Evolutionary conservation across 768 basidiomycete genomes (phyloP).

Genomic region (Hygrocybe punicea): DNA sequence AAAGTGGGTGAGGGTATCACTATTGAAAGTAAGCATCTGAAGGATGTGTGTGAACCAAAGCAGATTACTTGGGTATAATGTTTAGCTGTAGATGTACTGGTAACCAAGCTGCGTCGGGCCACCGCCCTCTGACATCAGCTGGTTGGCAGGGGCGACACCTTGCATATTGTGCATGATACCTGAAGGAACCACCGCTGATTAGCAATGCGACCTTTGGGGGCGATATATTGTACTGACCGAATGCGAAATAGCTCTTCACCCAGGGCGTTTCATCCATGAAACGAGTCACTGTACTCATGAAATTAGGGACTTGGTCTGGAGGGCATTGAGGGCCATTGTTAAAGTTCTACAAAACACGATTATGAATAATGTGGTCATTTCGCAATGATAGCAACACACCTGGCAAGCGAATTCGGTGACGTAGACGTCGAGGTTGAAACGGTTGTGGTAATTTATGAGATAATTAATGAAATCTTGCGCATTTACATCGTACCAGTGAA

Average conservation of each 20-base stretch:
- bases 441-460: conserved; percentile 43
- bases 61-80: background rate
- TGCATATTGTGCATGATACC: conserved; percentile 55
- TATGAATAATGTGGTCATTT: background rate
- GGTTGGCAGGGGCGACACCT: conserved; percentile 54
- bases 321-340: conserved; percentile 38
- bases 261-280: conserved; percentile 38
- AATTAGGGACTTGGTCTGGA: conserved; percentile 36
- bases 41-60: background rate
- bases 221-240: conserved; percentile 49
- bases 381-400: conserved; percentile 29
- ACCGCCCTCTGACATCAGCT: conserved; percentile 46
- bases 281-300: conserved; percentile 35
- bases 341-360: conserved; percentile 47
- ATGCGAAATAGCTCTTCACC: conserved; percentile 48
- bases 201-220: background rate
- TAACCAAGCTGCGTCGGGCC: conserved; percentile 51
- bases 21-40: background rate
- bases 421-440: conserved; percentile 47
- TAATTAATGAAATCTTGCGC: conserved; percentile 50
- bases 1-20: background rate
- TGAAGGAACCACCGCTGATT: conserved; percentile 16
- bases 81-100: conserved; percentile 41
- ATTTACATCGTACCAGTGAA: conserved; percentile 68
- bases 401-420: conserved; percentile 72